Percentiles rank a stretch among this genome's conserved stretches.
Conservation (phyloP, 2,329 filamentous ascomycete species). For the Hypoxylon sp. region DNA sequence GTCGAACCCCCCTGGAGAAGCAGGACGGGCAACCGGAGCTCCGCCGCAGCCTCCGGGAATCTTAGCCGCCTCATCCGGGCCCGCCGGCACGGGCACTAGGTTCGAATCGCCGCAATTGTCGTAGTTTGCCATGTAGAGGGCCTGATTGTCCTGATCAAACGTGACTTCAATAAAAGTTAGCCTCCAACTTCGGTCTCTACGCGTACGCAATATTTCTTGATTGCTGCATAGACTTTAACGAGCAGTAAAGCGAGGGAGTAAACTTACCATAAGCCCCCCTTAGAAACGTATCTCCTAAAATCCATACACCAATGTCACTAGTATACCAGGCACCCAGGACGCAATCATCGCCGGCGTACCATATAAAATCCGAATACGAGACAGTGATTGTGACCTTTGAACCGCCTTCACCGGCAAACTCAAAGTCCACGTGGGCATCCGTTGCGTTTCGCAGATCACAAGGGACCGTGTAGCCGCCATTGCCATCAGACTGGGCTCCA, state of each 20-base stretch:
- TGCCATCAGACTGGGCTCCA: constrained; percentile 54
- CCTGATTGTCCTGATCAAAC: constrained; percentile 51
- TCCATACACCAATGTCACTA: constrained; percentile 45
- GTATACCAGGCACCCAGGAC: constrained; percentile 47
- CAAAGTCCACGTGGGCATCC: constrained; percentile 62
- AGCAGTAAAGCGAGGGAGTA: not conserved
- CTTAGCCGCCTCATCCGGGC: constrained; percentile 44
- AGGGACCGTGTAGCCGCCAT: constrained; percentile 60
- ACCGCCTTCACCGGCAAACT: constrained; percentile 51
- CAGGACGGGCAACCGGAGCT: constrained; percentile 9
- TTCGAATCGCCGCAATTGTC: constrained; percentile 43
- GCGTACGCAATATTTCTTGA: not conserved
- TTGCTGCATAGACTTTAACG: not conserved
- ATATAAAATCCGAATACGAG: constrained; percentile 50
- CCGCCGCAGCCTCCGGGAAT: constrained; percentile 46
- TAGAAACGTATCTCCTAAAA: constrained; percentile 52
- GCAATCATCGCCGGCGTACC: constrained; percentile 48
- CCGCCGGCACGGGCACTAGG: constrained; percentile 48
- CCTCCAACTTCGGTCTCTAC: not conserved
- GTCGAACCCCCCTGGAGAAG: constrained; percentile 3
- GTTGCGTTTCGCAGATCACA: constrained; percentile 55
- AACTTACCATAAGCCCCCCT: constrained; percentile 50
- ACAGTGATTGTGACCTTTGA: constrained; percentile 52
- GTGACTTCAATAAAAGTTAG: constrained; percentile 38
- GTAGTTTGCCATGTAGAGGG: constrained; percentile 51